Evolutionary conservation across 2,329 filamentous ascomycete genomes (phyloP).

Genomic region (Venturia effusa): DNA sequence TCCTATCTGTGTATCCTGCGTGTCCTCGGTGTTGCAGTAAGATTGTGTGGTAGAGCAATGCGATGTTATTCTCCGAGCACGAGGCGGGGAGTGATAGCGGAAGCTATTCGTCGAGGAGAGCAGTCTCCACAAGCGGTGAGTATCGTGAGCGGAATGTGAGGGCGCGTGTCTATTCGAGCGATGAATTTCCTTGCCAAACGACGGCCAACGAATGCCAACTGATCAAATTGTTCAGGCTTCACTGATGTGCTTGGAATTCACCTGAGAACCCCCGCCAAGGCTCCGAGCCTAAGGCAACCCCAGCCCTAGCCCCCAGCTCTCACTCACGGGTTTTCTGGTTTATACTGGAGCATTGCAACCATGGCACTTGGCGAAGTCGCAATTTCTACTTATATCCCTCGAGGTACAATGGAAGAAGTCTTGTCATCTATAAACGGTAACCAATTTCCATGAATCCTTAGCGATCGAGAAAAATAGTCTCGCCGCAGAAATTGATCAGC

Average conservation of each 20-base stretch:
- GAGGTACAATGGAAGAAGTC: too few relatives aligned
- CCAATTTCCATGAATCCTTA: too few relatives aligned
- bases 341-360: neutral
- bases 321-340: too few relatives aligned
- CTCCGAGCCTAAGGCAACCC: neutral
- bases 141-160: neutral
- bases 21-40: neutral
- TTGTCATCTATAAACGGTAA: too few relatives aligned
- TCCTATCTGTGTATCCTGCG: neutral
- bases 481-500: too few relatives aligned
- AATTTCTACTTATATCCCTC: too few relatives aligned
- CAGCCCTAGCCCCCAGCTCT: too few relatives aligned
- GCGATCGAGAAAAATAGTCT: too few relatives aligned
- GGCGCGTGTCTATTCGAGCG: neutral
- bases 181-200: neutral
- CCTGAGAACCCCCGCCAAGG: neutral
- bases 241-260: neutral
- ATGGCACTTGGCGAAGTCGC: too few relatives aligned
- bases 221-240: neutral
- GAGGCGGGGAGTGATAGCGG: neutral
- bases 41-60: neutral
- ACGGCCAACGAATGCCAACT: neutral
- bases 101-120: neutral
- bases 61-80: neutral
- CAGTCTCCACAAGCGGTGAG: neutral